These are phyloP conservation scores for Penicillium sp. DNA, from an alignment of 2,329 filamentous ascomycete genomes.

Conservation along the genomic window DNA sequence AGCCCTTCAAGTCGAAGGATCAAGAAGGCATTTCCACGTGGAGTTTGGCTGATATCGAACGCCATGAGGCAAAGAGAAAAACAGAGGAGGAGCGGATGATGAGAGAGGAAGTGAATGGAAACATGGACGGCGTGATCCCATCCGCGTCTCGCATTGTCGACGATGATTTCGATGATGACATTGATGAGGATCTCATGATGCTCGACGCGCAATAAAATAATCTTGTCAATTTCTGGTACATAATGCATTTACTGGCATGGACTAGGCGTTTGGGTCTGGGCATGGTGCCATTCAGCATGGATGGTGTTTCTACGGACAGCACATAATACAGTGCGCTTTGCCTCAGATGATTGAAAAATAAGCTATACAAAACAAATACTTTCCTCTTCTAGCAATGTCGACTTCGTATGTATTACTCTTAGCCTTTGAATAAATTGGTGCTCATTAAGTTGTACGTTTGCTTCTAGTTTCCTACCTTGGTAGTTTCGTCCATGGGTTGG, in stretches of 20 bases:
- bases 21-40: conserved; percentile 94
- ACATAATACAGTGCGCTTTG: background rate
- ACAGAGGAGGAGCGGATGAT: conserved; percentile 67
- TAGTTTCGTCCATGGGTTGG: too few species aligned
- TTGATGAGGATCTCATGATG: conserved; percentile 47
- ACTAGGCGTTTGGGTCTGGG: conserved; percentile 19
- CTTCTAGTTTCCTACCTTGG: too few species aligned
- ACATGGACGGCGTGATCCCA: conserved; percentile 25
- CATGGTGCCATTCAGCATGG: conserved; percentile 23
- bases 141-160: conserved; percentile 25
- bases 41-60: conserved; percentile 76
- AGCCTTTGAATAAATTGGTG: too few species aligned
- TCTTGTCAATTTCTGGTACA: conserved; percentile 9
- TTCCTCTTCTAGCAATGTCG: too few species aligned
- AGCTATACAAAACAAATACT: background rate
- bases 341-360: background rate
- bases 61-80: conserved; percentile 69
- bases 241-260: conserved; percentile 7
- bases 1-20: conserved; percentile 78
- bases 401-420: too few species aligned
- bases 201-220: conserved; percentile 36
- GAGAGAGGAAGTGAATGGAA: conserved; percentile 51
- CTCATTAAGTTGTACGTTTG: too few species aligned
- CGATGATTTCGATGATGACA: conserved; percentile 45
- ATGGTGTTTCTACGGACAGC: conserved; percentile 21